These are phyloP conservation scores for Rhytidhysteron rufulum DNA, from an alignment of 2,329 filamentous ascomycete genomes.

Conservation along the genomic window DNA sequence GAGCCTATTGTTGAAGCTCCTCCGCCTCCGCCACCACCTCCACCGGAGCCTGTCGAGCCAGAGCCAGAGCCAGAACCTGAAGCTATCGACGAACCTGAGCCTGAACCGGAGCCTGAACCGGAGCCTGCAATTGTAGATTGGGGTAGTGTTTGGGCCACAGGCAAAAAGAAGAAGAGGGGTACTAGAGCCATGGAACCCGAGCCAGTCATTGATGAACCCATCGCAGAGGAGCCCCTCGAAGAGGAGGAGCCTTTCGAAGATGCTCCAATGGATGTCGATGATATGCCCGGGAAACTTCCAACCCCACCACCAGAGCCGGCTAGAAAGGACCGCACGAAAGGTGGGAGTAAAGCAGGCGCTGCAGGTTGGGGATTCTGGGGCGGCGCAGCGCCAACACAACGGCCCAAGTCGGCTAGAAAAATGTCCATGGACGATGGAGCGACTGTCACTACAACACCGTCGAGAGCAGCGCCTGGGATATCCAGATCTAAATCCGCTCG, in stretches of 20 bases:
- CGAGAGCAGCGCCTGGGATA: slow-evolving; percentile 41
- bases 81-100: no score
- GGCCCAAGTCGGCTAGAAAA: slow-evolving; percentile 36
- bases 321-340: slow-evolving; percentile 72
- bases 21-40: slow-evolving; percentile 22
- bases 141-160: no score
- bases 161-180: slow-evolving; percentile 32
- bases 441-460: slow-evolving; percentile 23
- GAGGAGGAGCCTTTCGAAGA: background rate
- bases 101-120: no score
- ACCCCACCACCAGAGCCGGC: slow-evolving; percentile 52
- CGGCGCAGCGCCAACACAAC: slow-evolving; percentile 42
- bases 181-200: slow-evolving; percentile 38
- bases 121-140: slow-evolving; percentile 26
- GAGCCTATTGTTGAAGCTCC: slow-evolving; percentile 26
- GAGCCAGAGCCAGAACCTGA: background rate
- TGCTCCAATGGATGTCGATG: slow-evolving; percentile 19
- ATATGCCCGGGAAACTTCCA: slow-evolving; percentile 35
- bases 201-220: no score
- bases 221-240: background rate
- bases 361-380: slow-evolving; percentile 76
- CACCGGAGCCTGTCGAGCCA: slow-evolving; percentile 14
- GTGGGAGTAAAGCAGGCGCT: slow-evolving; percentile 64
- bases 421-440: slow-evolving; percentile 28
- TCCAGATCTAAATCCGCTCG: slow-evolving; percentile 56